A percentile compares a stretch with the other conserved stretches of the same genome.
Conservation (phyloP, 345 rosid genomes). For the Stellera chamaejasme region DNA sequence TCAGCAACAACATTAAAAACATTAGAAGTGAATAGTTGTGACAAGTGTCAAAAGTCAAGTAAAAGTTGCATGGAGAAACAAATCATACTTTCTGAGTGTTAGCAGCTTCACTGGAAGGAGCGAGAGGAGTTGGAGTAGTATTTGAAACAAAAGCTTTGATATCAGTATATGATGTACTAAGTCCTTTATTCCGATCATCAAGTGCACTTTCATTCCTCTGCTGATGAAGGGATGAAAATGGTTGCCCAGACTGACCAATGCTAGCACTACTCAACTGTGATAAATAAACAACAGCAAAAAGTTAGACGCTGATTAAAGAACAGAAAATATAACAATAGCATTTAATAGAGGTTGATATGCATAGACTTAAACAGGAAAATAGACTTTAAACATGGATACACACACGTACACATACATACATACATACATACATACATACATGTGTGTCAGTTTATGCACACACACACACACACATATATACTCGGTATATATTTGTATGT, state of each 20-base stretch:
- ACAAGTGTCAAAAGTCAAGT: neutral
- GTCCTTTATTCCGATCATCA: conserved; percentile 52
- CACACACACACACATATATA: too few species aligned
- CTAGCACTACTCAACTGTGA: conserved; percentile 43
- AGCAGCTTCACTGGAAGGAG: conserved; percentile 39
- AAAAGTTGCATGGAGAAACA: neutral
- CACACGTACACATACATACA: too few species aligned
- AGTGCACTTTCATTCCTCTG: conserved; percentile 44
- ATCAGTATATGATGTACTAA: conserved; percentile 29
- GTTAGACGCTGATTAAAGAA: neutral
- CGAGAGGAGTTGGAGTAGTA: conserved; percentile 30
- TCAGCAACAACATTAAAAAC: conserved; percentile 5
- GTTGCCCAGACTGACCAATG: conserved; percentile 34
- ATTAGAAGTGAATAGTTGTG: neutral
- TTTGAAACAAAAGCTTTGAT: conserved; percentile 35
- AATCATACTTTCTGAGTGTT: conserved; percentile 47
- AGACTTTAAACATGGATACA: too few species aligned
- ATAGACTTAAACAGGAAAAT: too few species aligned
- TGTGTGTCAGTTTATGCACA: too few species aligned
- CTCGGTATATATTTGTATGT: neutral
- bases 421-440: too few species aligned
- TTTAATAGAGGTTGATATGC: neutral
- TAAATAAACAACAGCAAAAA: neutral
- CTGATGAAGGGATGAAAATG: conserved; percentile 43
- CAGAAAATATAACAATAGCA: conserved; percentile 1